A percentile compares a stretch with the other conserved stretches of the same genome.
These are phyloP conservation scores for Lactarius indigo DNA, from an alignment of 768 basidiomycete genomes.

Conservation along the genomic window DNA sequence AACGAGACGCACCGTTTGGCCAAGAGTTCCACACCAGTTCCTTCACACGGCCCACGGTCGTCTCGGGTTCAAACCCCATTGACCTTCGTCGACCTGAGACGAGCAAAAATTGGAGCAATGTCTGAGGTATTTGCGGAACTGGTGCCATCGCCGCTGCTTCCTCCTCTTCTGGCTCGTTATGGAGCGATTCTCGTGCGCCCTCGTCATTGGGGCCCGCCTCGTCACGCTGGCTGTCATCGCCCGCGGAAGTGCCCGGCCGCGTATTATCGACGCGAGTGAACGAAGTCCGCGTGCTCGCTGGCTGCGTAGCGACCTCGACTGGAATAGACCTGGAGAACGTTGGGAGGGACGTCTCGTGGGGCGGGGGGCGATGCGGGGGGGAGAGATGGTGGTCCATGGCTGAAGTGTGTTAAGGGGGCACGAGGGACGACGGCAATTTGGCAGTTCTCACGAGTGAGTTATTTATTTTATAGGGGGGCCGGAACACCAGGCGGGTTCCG, in stretches of 20 bases:
- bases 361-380: constrained; percentile 7
- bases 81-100: constrained; percentile 64
- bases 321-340: constrained; percentile 17
- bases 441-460: constrained; percentile 13
- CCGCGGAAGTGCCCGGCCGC: constrained; percentile 27
- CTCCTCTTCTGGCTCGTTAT: constrained; percentile 5
- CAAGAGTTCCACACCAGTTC: constrained; percentile 83
- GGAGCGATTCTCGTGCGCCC: not conserved
- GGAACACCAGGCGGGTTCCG: constrained; percentile 4
- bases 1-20: constrained; percentile 55
- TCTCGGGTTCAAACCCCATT: constrained; percentile 73
- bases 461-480: not conserved
- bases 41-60: constrained; percentile 72
- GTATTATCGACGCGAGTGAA: constrained; percentile 47
- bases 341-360: constrained; percentile 18
- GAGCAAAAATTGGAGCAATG: constrained; percentile 66
- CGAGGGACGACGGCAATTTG: not conserved
- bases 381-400: constrained; percentile 9
- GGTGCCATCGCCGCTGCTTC: constrained; percentile 7
- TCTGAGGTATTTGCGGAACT: constrained; percentile 60
- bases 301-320: constrained; percentile 29
- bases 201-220: constrained; percentile 15
- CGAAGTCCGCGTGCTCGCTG: constrained; percentile 50
- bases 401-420: not conserved
- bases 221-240: constrained; percentile 9